Conservation (phyloP, 192 early-diverging fungal species). For the Kappamyces sp. region DNA sequence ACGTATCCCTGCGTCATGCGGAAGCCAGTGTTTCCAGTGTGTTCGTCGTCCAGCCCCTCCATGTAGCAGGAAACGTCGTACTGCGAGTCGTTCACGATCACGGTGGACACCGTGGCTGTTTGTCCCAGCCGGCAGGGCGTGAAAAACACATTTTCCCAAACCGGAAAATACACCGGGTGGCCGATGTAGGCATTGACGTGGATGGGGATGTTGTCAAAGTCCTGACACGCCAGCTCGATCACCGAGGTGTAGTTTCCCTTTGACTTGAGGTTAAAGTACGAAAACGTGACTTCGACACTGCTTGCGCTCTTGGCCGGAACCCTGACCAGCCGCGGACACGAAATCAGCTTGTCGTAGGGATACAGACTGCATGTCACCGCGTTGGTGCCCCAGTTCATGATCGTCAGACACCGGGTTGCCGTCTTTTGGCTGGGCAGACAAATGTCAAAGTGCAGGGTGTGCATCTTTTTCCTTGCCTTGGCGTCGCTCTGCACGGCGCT, state of each 20-base stretch:
- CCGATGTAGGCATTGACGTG: slow-evolving; percentile 48
- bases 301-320: slow-evolving; percentile 51
- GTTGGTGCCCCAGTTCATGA: slow-evolving; percentile 47
- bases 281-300: slow-evolving; percentile 47
- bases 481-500: slow-evolving; percentile 45
- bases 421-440: slow-evolving; percentile 16
- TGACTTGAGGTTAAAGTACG: slow-evolving; percentile 14
- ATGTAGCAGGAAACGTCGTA: slow-evolving; percentile 37
- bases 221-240: slow-evolving; percentile 56
- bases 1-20: slow-evolving; percentile 19
- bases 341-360: slow-evolving; percentile 40
- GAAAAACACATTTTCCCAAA: slow-evolving; percentile 51
- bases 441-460: slow-evolving; percentile 55
- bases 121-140: slow-evolving; percentile 37
- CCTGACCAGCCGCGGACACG: slow-evolving; percentile 47
- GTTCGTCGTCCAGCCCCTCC: slow-evolving; percentile 15
- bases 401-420: slow-evolving; percentile 44
- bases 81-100: slow-evolving; percentile 53
- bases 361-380: slow-evolving; percentile 45
- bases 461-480: slow-evolving; percentile 34
- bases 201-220: slow-evolving; percentile 53
- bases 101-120: slow-evolving; percentile 23
- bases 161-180: slow-evolving; percentile 47
- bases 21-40: neutral
- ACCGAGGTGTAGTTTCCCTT: slow-evolving; percentile 39